Conservation (phyloP, 805 yeast species). For the Metschnikowia lachancei region DNA sequence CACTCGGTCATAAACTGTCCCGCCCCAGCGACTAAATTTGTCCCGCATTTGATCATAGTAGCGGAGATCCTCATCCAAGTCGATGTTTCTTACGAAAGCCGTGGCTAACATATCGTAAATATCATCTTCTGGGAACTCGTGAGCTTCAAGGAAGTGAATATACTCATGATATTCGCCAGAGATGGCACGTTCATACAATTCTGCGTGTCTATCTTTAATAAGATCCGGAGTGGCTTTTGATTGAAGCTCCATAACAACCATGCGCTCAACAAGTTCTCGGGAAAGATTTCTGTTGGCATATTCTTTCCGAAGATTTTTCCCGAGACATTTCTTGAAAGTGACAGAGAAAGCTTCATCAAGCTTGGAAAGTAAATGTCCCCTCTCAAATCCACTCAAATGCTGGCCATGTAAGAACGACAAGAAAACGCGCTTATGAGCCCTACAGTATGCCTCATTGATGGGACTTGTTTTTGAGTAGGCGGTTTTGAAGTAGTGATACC, state of each 20-base stretch:
- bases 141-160: slow-evolving; percentile 5
- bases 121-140: slow-evolving; percentile 4
- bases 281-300: slow-evolving; percentile 7
- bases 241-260: slow-evolving; percentile 2
- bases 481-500: slow-evolving; percentile 4
- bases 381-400: neutral
- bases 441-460: slow-evolving; percentile 6
- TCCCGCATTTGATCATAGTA: slow-evolving; percentile 1
- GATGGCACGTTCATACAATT: slow-evolving; percentile 3
- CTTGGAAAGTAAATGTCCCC: neutral
- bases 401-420: neutral
- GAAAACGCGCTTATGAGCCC: slow-evolving; percentile 1
- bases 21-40: neutral
- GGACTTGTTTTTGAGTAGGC: slow-evolving; percentile 5
- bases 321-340: slow-evolving; percentile 5
- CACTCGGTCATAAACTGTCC: neutral
- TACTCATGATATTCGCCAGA: slow-evolving; percentile 2
- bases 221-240: neutral
- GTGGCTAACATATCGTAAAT: slow-evolving; percentile 4
- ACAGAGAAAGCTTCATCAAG: slow-evolving; percentile 6
- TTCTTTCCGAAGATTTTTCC: neutral
- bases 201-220: slow-evolving; percentile 2
- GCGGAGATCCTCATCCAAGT: slow-evolving; percentile 6
- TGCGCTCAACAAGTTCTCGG: slow-evolving; percentile 1
- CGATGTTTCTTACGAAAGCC: slow-evolving; percentile 4